phyloP scores from a whole-genome alignment of 305 asterid genomes.

The Fraxinus dipetala region DNA sequence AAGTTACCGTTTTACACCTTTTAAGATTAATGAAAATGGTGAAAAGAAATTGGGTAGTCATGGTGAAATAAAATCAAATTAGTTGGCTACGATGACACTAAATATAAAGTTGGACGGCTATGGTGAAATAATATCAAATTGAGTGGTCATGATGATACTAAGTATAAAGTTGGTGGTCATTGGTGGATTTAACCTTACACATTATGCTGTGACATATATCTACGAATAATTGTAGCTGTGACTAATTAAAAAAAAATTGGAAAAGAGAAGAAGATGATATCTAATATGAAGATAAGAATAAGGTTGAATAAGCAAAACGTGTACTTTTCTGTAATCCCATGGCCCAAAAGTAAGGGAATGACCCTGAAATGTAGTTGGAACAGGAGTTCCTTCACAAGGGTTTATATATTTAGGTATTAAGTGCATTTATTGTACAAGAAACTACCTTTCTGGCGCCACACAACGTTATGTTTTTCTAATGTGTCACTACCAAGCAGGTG shows the following conservation, averaged over 20 bases:
- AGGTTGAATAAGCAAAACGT: not conserved
- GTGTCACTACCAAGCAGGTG: slow-evolving; percentile 38
- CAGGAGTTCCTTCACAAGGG: not conserved
- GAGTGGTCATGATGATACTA: too few relatives aligned
- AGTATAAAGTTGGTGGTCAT: too few relatives aligned
- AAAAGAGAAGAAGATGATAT: not conserved
- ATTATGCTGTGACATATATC: not conserved
- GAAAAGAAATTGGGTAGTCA: too few relatives aligned
- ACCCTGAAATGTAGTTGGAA: not conserved
- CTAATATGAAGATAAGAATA: not conserved
- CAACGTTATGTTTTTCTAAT: not conserved
- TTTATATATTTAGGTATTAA: not conserved
- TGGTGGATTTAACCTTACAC: too few relatives aligned
- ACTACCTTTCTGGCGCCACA: slow-evolving; percentile 1
- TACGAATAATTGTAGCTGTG: not conserved
- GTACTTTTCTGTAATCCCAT: not conserved
- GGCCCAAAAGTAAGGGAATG: not conserved
- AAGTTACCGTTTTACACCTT: too few relatives aligned
- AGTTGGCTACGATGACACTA: too few relatives aligned
- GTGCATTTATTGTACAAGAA: not conserved
- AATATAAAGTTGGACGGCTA: too few relatives aligned
- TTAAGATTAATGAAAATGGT: too few relatives aligned
- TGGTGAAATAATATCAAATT: too few relatives aligned
- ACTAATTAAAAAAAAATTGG: not conserved
- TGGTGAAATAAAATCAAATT: too few relatives aligned